Evolutionary conservation across 2,329 filamentous ascomycete species (phyloP), one percentile per base, ranked within the genome.

Genomic region (Fusarium praegraminearum): DNA sequence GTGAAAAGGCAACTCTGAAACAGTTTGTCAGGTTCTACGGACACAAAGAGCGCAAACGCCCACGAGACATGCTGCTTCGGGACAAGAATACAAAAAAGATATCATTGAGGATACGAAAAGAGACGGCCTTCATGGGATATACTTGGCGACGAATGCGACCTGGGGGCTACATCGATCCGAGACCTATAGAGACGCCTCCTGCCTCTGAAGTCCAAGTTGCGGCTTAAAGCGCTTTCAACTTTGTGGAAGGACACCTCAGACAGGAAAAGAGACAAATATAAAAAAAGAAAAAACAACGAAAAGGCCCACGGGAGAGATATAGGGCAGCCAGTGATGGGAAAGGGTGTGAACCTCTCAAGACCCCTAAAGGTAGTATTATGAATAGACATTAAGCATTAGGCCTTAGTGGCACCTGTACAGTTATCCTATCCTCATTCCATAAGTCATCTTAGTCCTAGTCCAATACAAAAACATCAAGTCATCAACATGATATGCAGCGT

Each of bases 101-200:
- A 18, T 93, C 91, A n/a, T 82, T 98, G 78, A 89, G 93, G 71
- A 86, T 96, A 69, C 87, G 96, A 62, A 97, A 95, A 80, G 87
- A 86, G 77, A 91, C 88, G 28, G 94, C 93, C 0, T 98, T 98
- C 79, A 80, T 97, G 65, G 95, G 95, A 1, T 99, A 99, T 77
- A 93, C 92, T 3, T 98, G 96, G 84, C 87, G 89, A 15, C 83
- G 89, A 62, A 79, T 79, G 76, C 75, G 78, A 38, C 78, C 78
- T 2, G 73, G 74, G 12, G 76, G 77, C 5, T 80, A 78, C 51
- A 62, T 69, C n/a, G 61, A 71, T 10, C 44, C 59, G 40, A 61
- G 55, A 56, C 22, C 43, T n/a, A 22, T 22, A 7, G 65, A 64
- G 24, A 20, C 24, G 15, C 32, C 22, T 18, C 13, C 30, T 22